Conservation (phyloP, 352 stramenopile genomes). For the Globisporangium yorkense region DNA sequence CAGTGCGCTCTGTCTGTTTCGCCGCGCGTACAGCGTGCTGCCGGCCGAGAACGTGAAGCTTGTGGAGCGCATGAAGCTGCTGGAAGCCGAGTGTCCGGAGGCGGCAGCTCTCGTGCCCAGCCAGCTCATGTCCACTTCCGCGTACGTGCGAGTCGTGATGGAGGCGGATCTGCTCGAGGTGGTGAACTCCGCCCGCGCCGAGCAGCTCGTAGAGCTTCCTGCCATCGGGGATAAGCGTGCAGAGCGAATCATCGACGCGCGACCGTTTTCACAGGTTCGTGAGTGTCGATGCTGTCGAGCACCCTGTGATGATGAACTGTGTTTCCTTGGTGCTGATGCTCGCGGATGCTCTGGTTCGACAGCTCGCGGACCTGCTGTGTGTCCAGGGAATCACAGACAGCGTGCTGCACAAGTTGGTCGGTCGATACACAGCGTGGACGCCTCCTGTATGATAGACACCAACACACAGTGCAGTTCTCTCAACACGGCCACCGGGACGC, state of each 20-base stretch:
- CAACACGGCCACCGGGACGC: not conserved
- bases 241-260: constrained; percentile 29
- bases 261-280: constrained; percentile 36
- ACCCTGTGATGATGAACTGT: not conserved
- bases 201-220: constrained; percentile 36
- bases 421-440: constrained; percentile 27
- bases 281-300: not conserved
- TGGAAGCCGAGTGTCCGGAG: constrained; percentile 22
- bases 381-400: constrained; percentile 45
- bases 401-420: constrained; percentile 29
- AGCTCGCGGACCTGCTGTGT: constrained; percentile 36
- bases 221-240: constrained; percentile 51
- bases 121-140: constrained; percentile 32
- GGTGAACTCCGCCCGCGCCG: constrained; percentile 34
- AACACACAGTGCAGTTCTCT: too few species aligned
- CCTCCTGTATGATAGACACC: constrained; percentile 3
- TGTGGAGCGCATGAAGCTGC: constrained; percentile 26
- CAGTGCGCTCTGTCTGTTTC: constrained; percentile 46
- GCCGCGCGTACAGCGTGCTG: constrained; percentile 41
- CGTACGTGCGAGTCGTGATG: constrained; percentile 34
- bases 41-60: constrained; percentile 43
- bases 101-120: constrained; percentile 19
- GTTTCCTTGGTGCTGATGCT: too few species aligned
- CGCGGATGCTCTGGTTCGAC: too few species aligned
- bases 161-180: constrained; percentile 44